These are phyloP conservation scores for Arthrobotrys musiformis DNA, from an alignment of 2,329 filamentous ascomycete species.

Conservation along the genomic window DNA sequence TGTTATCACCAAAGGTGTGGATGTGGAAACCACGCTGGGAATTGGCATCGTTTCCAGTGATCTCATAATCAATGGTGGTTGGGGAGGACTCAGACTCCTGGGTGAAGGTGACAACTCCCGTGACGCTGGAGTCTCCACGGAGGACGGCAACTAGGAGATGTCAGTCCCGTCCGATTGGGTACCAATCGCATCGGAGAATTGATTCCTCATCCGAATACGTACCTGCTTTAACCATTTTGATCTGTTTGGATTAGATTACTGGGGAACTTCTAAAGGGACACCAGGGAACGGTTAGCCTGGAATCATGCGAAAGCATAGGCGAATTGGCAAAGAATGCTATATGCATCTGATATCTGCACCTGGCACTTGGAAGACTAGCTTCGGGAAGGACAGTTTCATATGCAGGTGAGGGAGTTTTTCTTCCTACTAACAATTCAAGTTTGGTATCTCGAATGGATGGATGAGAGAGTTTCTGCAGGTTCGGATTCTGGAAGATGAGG, in stretches of 20 bases:
- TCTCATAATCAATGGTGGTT: conserved; percentile 91
- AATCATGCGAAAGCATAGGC: not conserved
- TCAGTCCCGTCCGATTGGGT: conserved; percentile 37
- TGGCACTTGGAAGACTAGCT: not conserved
- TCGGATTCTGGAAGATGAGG: not conserved
- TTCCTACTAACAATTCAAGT: conserved; percentile 24
- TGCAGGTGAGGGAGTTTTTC: conserved; percentile 46
- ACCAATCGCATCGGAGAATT: conserved; percentile 11
- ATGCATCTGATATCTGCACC: too few relatives aligned
- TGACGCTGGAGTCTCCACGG: conserved; percentile 96
- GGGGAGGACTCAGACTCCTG: conserved; percentile 82
- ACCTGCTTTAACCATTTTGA: conserved; percentile 99
- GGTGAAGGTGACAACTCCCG: conserved; percentile 93
- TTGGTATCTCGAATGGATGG: conserved; percentile 16
- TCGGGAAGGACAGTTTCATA: conserved; percentile 12
- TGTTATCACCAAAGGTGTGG: conserved; percentile 99
- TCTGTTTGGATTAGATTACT: conserved; percentile 61
- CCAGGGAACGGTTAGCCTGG: conserved; percentile 35
- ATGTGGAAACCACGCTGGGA: conserved; percentile 98
- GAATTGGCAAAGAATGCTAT: not conserved
- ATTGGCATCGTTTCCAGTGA: conserved; percentile 90
- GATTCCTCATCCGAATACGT: conserved; percentile 59
- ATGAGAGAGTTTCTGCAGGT: conserved; percentile 51
- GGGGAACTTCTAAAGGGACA: conserved; percentile 27
- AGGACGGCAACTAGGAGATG: conserved; percentile 80